These are phyloP conservation scores for Fusarium agapanthi DNA, from an alignment of 2,329 filamentous ascomycete genomes.

Conservation along the genomic window DNA sequence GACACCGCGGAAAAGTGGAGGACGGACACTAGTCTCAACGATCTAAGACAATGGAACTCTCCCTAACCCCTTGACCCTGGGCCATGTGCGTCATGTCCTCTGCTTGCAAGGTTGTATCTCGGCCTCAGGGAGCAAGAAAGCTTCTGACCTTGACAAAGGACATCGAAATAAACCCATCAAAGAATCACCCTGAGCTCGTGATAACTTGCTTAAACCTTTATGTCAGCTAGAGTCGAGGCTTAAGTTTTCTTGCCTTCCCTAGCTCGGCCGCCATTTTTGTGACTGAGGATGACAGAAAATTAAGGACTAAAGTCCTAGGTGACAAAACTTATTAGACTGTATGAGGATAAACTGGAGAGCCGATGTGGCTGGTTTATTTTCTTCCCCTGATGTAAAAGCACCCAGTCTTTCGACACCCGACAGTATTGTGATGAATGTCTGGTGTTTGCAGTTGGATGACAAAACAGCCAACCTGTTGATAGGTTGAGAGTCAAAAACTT, in stretches of 20 bases:
- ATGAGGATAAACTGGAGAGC: neutral
- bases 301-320: neutral
- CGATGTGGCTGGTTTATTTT: neutral
- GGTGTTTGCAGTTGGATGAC: conserved; percentile 17
- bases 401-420: neutral
- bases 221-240: neutral
- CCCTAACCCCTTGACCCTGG: conserved; percentile 14
- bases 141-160: neutral
- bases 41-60: conserved; percentile 13
- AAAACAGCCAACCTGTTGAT: conserved; percentile 8
- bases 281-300: neutral
- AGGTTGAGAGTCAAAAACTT: neutral
- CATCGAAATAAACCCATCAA: neutral
- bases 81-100: conserved; percentile 36
- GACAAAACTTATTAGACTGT: neutral
- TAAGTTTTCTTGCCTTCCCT: neutral
- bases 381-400: neutral
- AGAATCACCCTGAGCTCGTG: neutral
- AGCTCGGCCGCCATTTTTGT: conserved; percentile 10
- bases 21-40: conserved; percentile 19
- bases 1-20: conserved; percentile 13
- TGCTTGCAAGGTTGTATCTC: conserved; percentile 14
- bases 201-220: neutral
- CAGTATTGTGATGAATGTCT: neutral
- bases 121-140: conserved; percentile 1